Evolutionary conservation across 1,284 basidiomycete species (phyloP).

Genomic region (Butyriboletus appendiculatus): DNA sequence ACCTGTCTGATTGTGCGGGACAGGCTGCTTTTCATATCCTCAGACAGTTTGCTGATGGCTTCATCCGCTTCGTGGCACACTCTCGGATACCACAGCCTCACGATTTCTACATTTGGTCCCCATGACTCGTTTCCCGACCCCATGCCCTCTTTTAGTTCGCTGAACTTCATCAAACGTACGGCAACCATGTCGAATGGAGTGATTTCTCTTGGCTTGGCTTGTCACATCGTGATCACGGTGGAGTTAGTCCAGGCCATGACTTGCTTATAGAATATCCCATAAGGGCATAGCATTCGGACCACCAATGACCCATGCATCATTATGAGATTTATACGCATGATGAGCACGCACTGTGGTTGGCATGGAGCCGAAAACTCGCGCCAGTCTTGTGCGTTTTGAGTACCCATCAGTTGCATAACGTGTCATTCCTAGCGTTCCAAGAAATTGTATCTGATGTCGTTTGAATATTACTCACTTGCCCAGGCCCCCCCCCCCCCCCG

Average conservation of each 20-base stretch:
- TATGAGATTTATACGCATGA: background rate
- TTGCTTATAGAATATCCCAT: background rate
- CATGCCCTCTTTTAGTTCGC: conserved; percentile 1
- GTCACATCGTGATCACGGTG: conserved; percentile 4
- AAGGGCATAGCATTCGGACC: background rate
- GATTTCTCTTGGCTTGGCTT: conserved; percentile 2
- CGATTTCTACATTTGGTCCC: conserved; percentile 4
- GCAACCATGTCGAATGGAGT: conserved; percentile 7
- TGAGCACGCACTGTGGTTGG: background rate
- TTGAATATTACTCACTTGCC: background rate
- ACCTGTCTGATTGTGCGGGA: background rate
- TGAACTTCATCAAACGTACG: background rate
- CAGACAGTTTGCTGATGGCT: conserved; percentile 23
- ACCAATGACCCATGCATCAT: background rate
- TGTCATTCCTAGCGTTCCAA: background rate
- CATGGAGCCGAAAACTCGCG: background rate
- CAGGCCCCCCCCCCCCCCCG: background rate
- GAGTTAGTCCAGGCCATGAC: conserved; percentile 2
- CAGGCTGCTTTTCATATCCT: conserved; percentile 18
- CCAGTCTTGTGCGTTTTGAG: no score
- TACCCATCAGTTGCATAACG: no score
- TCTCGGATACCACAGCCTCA: conserved; percentile 33
- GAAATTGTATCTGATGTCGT: background rate
- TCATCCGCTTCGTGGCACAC: conserved; percentile 33
- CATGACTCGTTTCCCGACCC: background rate